Percentiles rank a stretch among this genome's conserved stretches.
Evolutionary conservation across 2,329 filamentous ascomycete genomes (phyloP).

Genomic region (Sclerotiophoma versabilis): DNA sequence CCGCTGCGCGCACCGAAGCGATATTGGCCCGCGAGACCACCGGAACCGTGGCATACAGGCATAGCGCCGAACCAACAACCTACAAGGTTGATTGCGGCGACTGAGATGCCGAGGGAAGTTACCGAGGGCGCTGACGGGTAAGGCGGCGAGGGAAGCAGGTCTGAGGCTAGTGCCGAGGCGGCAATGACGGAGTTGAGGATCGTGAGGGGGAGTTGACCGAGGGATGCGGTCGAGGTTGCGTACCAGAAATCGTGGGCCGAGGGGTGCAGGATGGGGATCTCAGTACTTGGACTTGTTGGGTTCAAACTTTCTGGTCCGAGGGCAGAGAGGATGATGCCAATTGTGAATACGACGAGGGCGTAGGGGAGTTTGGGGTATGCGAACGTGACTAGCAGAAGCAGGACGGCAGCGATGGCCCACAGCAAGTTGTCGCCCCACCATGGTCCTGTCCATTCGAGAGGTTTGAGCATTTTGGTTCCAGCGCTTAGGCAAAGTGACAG

Average conservation of each 20-base stretch:
- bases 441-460: constrained; percentile 72
- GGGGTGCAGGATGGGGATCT: constrained; percentile 60
- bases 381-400: constrained; percentile 73
- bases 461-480: constrained; percentile 69
- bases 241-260: constrained; percentile 55
- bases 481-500: constrained; percentile 82
- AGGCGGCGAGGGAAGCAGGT: constrained; percentile 74
- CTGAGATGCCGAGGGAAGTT: constrained; percentile 80
- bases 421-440: constrained; percentile 77
- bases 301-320: constrained; percentile 38
- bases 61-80: constrained; percentile 93
- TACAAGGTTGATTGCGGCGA: constrained; percentile 81
- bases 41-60: constrained; percentile 93
- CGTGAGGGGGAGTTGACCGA: constrained; percentile 89
- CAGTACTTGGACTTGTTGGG: constrained; percentile 57
- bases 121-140: constrained; percentile 67
- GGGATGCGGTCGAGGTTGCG: constrained; percentile 70
- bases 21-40: constrained; percentile 88
- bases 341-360: constrained; percentile 73
- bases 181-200: constrained; percentile 93
- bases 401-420: constrained; percentile 77
- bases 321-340: constrained; percentile 72
- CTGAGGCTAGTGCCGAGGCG: constrained; percentile 77
- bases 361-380: constrained; percentile 74
- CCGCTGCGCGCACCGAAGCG: constrained; percentile 91